These are phyloP conservation scores for Adansonia grandidieri DNA, from an alignment of 441 rosid genomes.

Conservation along the genomic window DNA sequence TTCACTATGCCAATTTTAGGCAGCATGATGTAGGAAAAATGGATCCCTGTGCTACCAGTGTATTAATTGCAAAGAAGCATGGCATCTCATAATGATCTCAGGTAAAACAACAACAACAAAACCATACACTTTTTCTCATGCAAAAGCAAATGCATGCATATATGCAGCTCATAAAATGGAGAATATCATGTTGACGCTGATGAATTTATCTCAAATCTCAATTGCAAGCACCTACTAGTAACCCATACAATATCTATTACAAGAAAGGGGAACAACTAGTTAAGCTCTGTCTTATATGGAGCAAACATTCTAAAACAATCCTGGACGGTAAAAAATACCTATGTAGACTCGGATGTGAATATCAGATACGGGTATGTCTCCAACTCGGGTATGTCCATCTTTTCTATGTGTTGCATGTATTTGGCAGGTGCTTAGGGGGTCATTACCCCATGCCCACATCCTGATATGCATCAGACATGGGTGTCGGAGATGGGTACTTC, in stretches of 20 bases:
- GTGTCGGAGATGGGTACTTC: no score
- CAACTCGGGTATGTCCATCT: no score
- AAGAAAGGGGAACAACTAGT: background rate
- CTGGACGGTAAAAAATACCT: background rate
- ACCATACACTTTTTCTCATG: background rate
- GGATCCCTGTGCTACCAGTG: background rate
- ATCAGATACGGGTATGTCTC: background rate
- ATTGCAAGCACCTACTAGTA: background rate
- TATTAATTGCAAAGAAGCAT: background rate
- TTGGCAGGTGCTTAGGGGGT: no score
- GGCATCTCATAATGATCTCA: background rate
- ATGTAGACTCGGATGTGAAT: no score
- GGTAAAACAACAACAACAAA: background rate
- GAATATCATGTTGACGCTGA: background rate
- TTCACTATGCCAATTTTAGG: background rate
- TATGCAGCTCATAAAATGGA: constrained; percentile 6
- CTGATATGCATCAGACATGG: no score
- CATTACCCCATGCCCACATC: no score
- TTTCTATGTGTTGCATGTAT: no score
- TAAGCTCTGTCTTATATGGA: background rate
- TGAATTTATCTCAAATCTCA: background rate
- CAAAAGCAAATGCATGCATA: constrained; percentile 7
- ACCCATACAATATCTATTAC: background rate
- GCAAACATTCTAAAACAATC: background rate
- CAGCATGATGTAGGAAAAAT: background rate